Evolutionary conservation across 495 filamentous ascomycete genomes (phyloP), one percentile per base, ranked within the genome.

Genomic region (Trichoderma asperelloides): DNA sequence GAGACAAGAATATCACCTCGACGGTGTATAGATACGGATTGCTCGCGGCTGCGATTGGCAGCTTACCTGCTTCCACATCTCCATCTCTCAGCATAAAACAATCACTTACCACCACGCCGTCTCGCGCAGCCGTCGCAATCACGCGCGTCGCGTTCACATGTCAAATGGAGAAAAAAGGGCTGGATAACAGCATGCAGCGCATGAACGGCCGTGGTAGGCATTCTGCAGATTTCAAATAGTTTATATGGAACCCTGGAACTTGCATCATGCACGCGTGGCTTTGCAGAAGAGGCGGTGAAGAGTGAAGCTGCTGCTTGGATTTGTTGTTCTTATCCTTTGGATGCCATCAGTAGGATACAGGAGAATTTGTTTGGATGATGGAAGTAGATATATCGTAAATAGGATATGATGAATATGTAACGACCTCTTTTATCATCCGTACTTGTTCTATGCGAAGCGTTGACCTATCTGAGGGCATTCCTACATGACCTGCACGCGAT

Each of bases 341-440:
- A 51, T 51, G 8, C 47, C 23, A 23, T 25, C 3, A 3, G 5
- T 18, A n/a, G 15, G 18, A 51, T 9, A 51, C 9, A 21, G n/a
- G 33, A 6, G 18, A n/a, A n/a, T 51, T 51, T 51, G 18, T 2
- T 51, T 51, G 47, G 47, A 51, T 25, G 18, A n/a, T n/a, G 18
- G 16, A 23, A 51, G n/a, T 51, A n/a, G 47, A 51, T 51, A n/a
- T 18, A 51, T 23, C 18, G 47, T 23, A 23, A 51, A 51, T 51
- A 51, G 47, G 47, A 51, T 51, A 51, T n/a, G 47, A 51, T 23
- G 47, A 51, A 51, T 51, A 51, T 51, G 47, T n/a, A 51, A 9
- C 15, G 21, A 51, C 47, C 43, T 47, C 18, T 18, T 18, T 51
- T 23, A 6, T 6, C 23, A 51, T 51, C 1, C 18, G 5, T 51